Percentiles rank a stretch among this genome's conserved stretches.
These are phyloP conservation scores for Hemisphaericaspora xylanilytica DNA, from an alignment of 1,139 yeast genomes.

Conservation along the genomic window DNA sequence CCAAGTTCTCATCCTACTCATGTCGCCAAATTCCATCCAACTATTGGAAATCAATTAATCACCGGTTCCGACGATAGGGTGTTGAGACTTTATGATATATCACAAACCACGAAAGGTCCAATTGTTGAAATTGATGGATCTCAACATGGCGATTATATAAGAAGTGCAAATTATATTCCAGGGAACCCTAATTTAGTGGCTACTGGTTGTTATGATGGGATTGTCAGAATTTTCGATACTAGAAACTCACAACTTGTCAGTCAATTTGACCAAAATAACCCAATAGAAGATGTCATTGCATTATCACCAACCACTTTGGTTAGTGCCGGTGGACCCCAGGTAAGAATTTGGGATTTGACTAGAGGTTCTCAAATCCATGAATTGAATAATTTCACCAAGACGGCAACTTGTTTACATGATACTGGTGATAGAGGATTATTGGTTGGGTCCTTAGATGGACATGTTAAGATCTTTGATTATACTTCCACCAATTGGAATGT, in stretches of 20 bases:
- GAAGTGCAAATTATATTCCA: slow-evolving; percentile 79
- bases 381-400: slow-evolving; percentile 81
- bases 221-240: slow-evolving; percentile 81
- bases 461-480: slow-evolving; percentile 89
- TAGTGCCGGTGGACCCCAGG: slow-evolving; percentile 82
- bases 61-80: slow-evolving; percentile 92
- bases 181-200: slow-evolving; percentile 69
- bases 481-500: slow-evolving; percentile 76
- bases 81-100: slow-evolving; percentile 84
- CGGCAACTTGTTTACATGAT: slow-evolving; percentile 80
- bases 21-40: slow-evolving; percentile 89
- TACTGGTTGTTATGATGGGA: slow-evolving; percentile 95
- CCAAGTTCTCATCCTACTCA: slow-evolving; percentile 89
- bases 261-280: slow-evolving; percentile 43
- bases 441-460: slow-evolving; percentile 96
- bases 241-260: slow-evolving; percentile 46
- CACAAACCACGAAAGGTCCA: slow-evolving; percentile 67
- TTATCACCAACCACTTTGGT: slow-evolving; percentile 77
- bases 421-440: slow-evolving; percentile 71
- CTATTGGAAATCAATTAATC: slow-evolving; percentile 64
- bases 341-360: slow-evolving; percentile 90
- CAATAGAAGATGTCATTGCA: slow-evolving; percentile 86
- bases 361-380: slow-evolving; percentile 65
- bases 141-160: slow-evolving; percentile 81
- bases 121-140: slow-evolving; percentile 60